These are phyloP conservation scores for Durotheca rogersii DNA, from an alignment of 495 filamentous ascomycete species.

Conservation along the genomic window DNA sequence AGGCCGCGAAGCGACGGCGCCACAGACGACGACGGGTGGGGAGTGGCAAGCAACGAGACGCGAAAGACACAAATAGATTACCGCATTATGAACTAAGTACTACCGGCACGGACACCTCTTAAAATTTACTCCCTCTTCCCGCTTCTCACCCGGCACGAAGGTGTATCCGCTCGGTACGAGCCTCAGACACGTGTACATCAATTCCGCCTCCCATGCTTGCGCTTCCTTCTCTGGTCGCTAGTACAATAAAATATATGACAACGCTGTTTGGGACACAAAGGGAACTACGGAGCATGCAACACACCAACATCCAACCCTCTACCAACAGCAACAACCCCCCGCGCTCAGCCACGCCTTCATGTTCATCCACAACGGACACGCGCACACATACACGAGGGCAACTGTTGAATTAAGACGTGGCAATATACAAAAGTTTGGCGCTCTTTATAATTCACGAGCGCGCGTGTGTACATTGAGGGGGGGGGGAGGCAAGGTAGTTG, in stretches of 20 bases:
- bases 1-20: too few relatives aligned
- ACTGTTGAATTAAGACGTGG: slow-evolving; percentile 24
- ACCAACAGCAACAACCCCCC: slow-evolving; percentile 9
- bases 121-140: too few relatives aligned
- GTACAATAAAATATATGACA: too few relatives aligned
- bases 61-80: slow-evolving; percentile 42
- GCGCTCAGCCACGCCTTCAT: too few relatives aligned
- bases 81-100: slow-evolving; percentile 41
- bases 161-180: slow-evolving; percentile 15
- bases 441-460: too few relatives aligned
- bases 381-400: too few relatives aligned
- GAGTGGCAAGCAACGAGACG: slow-evolving; percentile 15
- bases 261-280: slow-evolving; percentile 24
- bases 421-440: slow-evolving; percentile 28
- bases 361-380: too few relatives aligned
- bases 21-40: too few relatives aligned
- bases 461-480: slow-evolving; percentile 18
- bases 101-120: too few relatives aligned
- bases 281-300: slow-evolving; percentile 20
- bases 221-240: too few relatives aligned
- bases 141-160: too few relatives aligned
- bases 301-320: not conserved
- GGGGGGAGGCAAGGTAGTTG: not conserved
- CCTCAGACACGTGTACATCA: slow-evolving; percentile 8
- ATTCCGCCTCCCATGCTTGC: slow-evolving; percentile 24